Base-by-base conservation (phyloP, 352 stramenopile genomes). In the Phytophthora nicotianae region DNA sequence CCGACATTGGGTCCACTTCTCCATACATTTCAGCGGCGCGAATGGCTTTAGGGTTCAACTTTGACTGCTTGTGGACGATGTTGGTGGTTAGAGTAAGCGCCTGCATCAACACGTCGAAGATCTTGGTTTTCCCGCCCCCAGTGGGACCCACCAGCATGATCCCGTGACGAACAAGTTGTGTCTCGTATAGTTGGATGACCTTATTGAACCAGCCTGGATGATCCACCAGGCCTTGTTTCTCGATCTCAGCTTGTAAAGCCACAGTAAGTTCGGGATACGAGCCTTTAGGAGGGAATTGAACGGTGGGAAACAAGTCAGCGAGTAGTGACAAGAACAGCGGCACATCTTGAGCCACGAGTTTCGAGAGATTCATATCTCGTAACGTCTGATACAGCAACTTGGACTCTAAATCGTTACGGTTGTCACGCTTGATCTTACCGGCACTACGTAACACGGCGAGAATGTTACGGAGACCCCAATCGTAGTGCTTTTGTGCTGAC, bases 61-160 rank as follows among this genome's bases (percentile, higher is more conserved):
- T 95, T 17, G 89, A 91, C 70, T 98, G 94, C 62, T 98, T 98
- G 77, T 99, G 97, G 14, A 92, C 90, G 57, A 97, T 95, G 16
- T 72, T 90, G 0, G 94, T 98, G 5, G 88, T 97, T 42, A 96
- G 79, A 17, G 96, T 97, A 10, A 99, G 74, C 2, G 95, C 96
- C 52, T 96, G 87, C 60, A 96, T 89, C 4, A 99, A 59, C 24
- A 96, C 96, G 54, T 98, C 94, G 60, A 98, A 99, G 37, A 98
- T 99, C 65, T 97, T 97, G 2, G 96, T 99, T 78, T 99, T 99
- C 17, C 97, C 97, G 37, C 97, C 97, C 14, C 97, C 97, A 1
- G 94, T 97, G 0, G 97, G 97, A 5, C 97, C 97, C 8, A 99
- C 95, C n/a, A 99, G 80, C 97, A 99, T 99, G 76, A 99, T 99